These are phyloP conservation scores for Beauveria medogensis DNA, from an alignment of 2,329 filamentous ascomycete genomes.

Conservation along the genomic window DNA sequence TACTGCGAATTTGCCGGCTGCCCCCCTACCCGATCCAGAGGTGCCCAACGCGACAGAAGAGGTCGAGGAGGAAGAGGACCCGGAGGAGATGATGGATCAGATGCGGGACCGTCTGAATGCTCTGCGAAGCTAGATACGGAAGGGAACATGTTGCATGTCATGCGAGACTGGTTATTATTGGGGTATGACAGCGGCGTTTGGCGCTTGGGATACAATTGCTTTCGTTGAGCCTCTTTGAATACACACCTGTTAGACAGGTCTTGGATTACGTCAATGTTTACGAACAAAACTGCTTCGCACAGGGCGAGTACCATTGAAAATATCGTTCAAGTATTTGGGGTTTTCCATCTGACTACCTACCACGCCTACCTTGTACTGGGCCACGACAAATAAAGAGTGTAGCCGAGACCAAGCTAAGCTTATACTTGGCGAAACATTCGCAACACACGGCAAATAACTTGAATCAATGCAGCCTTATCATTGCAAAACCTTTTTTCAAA, in stretches of 20 bases:
- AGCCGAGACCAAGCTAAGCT: neutral
- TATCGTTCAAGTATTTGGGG: too few relatives aligned
- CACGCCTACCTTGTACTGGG: neutral
- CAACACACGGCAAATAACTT: neutral
- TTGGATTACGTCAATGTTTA: neutral
- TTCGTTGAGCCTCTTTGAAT: neutral
- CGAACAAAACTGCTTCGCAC: too few relatives aligned
- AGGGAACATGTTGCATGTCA: neutral
- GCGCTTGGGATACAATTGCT: constrained; percentile 7
- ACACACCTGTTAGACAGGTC: neutral
- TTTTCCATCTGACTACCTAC: too few relatives aligned
- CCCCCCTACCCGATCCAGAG: constrained; percentile 46
- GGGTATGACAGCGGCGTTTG: constrained; percentile 3
- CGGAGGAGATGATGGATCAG: constrained; percentile 84
- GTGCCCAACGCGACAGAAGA: constrained; percentile 52
- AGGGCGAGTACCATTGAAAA: too few relatives aligned
- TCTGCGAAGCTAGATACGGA: constrained; percentile 63
- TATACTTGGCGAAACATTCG: neutral
- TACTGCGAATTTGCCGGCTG: constrained; percentile 39
- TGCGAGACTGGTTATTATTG: neutral
- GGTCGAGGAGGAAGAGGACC: constrained; percentile 69
- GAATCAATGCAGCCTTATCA: too few relatives aligned
- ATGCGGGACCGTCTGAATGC: constrained; percentile 91
- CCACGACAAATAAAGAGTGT: neutral
- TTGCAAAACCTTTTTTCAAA: too few relatives aligned